Evolutionary conservation across 2,329 filamentous ascomycete genomes (phyloP), one percentile per base, ranked within the genome.

Genomic region (Sporothrix humicola): DNA sequence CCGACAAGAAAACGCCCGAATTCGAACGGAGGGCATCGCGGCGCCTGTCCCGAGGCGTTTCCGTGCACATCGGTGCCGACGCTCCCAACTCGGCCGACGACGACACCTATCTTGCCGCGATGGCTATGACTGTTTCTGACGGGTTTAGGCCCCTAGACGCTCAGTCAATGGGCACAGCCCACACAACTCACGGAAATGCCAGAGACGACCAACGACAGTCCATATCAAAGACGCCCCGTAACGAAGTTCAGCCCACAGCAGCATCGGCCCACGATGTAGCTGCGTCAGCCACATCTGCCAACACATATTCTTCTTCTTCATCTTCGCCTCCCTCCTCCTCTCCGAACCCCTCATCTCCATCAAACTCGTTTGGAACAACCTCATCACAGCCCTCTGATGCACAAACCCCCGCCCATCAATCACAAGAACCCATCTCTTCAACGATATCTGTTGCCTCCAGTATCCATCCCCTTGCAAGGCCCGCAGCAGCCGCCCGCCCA

Each of bases 401-500:
- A 10, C 23, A 46, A 37, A 31, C 13, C 52, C 9, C 20, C n/a
- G 1, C 68, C 9, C 8, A 31, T 56, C 66, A 37, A 23, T 12
- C 56, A 58, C 23, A 61, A 59, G 15, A 54, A 50, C 10, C 68
- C 54, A 13, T 46, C 17, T 10, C 73, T 8, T 17, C 48, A 3
- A 7, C 65, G 26, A 13, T 66, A 17, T 17, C 73, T 23, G n/a
- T 54, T 23, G 31, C 20, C 65, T 23, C 42, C 74, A 23, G 44
- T 37, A 13, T n/a, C 8, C 0, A n/a, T 20, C 31, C 42, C 70
- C 26, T 31, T 58, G 23, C 50, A 20, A 58, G 56, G 48, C 9
- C 23, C 20, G 10, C 31, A 20, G 26, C 42, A 15, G 44, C 65
- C 4, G 23, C 46, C 2, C 72, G 79, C 84, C 78, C 78, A 15